Percentiles rank a stretch among this genome's conserved stretches.
These are phyloP conservation scores for Suhomyces choctaworum DNA, from an alignment of 1,139 yeast species.

Conservation along the genomic window DNA sequence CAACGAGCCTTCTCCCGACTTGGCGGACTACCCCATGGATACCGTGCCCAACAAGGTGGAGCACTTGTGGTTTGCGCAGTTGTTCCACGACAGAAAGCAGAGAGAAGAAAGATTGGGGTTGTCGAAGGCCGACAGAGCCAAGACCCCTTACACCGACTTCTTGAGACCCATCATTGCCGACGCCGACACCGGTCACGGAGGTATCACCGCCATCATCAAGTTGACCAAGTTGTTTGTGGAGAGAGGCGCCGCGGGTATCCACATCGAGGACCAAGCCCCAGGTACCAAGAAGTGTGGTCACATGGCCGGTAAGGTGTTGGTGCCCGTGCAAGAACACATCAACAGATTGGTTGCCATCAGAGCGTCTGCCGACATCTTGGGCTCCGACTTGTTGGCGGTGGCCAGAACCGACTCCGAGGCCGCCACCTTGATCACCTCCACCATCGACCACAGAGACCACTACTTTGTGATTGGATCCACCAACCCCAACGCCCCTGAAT, in stretches of 20 bases:
- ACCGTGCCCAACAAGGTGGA: constrained; percentile 98
- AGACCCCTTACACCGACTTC: constrained; percentile 70
- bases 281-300: constrained; percentile 98
- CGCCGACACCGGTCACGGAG: constrained; percentile 99
- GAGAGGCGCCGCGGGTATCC: constrained; percentile 99
- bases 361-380: constrained; percentile 93
- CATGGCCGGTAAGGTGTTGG: constrained; percentile 98
- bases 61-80: constrained; percentile 94
- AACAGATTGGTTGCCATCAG: constrained; percentile 92
- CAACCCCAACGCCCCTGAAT: constrained; percentile 73
- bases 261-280: constrained; percentile 98
- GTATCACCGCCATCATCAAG: constrained; percentile 92
- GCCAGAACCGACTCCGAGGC: constrained; percentile 98
- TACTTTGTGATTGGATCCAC: constrained; percentile 90
- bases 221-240: constrained; percentile 95
- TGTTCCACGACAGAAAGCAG: constrained; percentile 97
- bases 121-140: constrained; percentile 63
- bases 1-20: constrained; percentile 96
- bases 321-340: constrained; percentile 96
- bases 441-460: constrained; percentile 94
- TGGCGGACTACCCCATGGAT: constrained; percentile 98
- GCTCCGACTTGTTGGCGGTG: constrained; percentile 79
- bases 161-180: constrained; percentile 95
- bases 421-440: constrained; percentile 89
- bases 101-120: constrained; percentile 74